Conservation (phyloP, 2,329 filamentous ascomycete genomes). For the Stachybotrys elegans region DNA sequence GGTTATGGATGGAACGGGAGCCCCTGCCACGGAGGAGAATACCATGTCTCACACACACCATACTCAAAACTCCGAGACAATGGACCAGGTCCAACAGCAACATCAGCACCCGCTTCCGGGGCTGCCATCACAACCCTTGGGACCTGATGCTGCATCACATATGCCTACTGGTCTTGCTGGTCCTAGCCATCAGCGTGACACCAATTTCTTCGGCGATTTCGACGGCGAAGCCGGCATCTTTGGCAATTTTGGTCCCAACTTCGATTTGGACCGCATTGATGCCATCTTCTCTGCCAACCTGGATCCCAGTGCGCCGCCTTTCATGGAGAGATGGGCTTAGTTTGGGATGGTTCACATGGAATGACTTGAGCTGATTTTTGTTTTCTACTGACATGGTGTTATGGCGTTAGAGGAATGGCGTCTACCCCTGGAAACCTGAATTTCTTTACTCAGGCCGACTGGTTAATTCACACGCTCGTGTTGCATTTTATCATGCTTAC, state of each 20-base stretch:
- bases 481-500: no score
- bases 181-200: slow-evolving; percentile 4
- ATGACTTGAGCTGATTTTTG: slow-evolving; percentile 3
- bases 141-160: slow-evolving; percentile 3
- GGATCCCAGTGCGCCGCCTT: slow-evolving; percentile 9
- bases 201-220: slow-evolving; percentile 8
- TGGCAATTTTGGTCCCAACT: slow-evolving; percentile 16
- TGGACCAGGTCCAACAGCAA: not conserved
- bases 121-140: slow-evolving; percentile 3
- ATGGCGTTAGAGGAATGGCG: slow-evolving; percentile 2
- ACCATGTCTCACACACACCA: slow-evolving; percentile 8
- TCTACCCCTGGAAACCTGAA: no score
- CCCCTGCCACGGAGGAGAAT: slow-evolving; percentile 1
- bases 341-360: not conserved
- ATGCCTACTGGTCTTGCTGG: slow-evolving; percentile 9
- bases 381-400: slow-evolving; percentile 2
- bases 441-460: no score
- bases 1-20: not conserved
- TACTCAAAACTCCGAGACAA: slow-evolving; percentile 3
- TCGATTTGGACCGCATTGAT: slow-evolving; percentile 15
- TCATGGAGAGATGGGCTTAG: slow-evolving; percentile 8
- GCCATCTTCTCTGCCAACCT: slow-evolving; percentile 14
- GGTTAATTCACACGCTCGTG: no score
- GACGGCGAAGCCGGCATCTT: slow-evolving; percentile 12
- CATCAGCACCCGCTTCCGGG: slow-evolving; percentile 2